A percentile compares a stretch with the other conserved stretches of the same genome.
Conservation (phyloP, 192 early-diverging fungal genomes). For the Gamsiella multidivaricata region DNA sequence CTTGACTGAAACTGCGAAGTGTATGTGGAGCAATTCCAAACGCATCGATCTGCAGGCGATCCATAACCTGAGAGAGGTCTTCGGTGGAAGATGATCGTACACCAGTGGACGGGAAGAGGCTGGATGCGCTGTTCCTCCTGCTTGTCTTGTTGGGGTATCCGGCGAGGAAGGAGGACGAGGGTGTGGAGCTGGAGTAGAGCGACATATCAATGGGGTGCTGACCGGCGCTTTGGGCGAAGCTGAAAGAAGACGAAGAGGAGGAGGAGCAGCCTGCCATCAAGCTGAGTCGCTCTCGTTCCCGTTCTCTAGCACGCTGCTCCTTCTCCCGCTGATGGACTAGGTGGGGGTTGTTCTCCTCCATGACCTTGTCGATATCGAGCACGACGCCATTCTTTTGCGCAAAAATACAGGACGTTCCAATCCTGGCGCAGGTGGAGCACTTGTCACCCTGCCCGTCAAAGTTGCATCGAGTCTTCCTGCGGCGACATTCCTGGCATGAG, state of each 20-base stretch:
- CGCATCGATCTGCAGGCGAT: slow-evolving; percentile 37
- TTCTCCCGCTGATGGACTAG: slow-evolving; percentile 38
- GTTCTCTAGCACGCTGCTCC: slow-evolving; percentile 30
- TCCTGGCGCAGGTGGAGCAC: slow-evolving; percentile 44
- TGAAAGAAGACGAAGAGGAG: slow-evolving; percentile 8
- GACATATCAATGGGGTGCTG: neutral
- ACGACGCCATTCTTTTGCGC: slow-evolving; percentile 44
- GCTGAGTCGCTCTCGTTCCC: slow-evolving; percentile 7
- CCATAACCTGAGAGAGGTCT: slow-evolving; percentile 45
- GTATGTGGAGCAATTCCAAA: slow-evolving; percentile 45
- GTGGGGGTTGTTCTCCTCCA: slow-evolving; percentile 46
- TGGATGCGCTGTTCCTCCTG: slow-evolving; percentile 38
- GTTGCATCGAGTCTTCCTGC: slow-evolving; percentile 47
- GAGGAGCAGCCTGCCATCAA: neutral
- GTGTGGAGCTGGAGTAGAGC: slow-evolving; percentile 17
- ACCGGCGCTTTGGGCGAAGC: neutral
- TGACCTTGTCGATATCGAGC: slow-evolving; percentile 46
- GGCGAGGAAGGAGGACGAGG: slow-evolving; percentile 25
- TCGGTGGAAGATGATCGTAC: slow-evolving; percentile 18
- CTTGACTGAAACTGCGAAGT: slow-evolving; percentile 40
- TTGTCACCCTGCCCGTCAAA: slow-evolving; percentile 45
- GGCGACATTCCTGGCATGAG: slow-evolving; percentile 47
- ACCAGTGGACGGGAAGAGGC: neutral
- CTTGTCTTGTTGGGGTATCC: slow-evolving; percentile 10
- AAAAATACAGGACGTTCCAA: slow-evolving; percentile 40